Base-by-base conservation (phyloP, 2,329 filamentous ascomycete genomes). In the Sporothrix sp. region DNA sequence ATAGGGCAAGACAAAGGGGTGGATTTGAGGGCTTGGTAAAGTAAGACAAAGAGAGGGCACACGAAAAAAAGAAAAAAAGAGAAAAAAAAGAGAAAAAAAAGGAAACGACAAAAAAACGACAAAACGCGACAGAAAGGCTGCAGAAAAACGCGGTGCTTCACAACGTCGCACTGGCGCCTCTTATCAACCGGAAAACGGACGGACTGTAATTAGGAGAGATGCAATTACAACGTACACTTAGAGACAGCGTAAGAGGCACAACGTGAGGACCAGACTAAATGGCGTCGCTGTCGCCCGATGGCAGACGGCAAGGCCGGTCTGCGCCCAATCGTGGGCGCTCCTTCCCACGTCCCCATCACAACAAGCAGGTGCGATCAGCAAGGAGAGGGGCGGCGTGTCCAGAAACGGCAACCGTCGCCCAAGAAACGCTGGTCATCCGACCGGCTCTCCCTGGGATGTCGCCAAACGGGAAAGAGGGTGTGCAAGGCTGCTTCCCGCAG, bases 1-100 rank as follows among this genome's bases (percentile, higher is more conserved):
- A 16, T 45, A 49, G 51, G 51, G 51, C 39, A 49, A 6, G 51
- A 38, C 40, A n/a, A 52, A 46, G 51, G 51, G 51, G 51, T 49
- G 46, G 46, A 52, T 50, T 49, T 30, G 33, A 46, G 51, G 51
- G 50, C n/a, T 50, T 51, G 18, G 48, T 21, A 40, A 39, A 40
- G 35, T 21, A 23, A 30, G 33, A 48, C 45, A 50, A 44, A 50
- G 30, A 37, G 48, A 50, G 25, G 39, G 48, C 35, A 18, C 44
- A 48, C 50, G 14, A 11, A 47, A 37, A 47, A 51, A 36, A 38
- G 18, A 13, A 14, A 25, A 4, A 5, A 7, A 16, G 21, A 13
- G 30, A n/a, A 16, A 16, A 21, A 30, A 25, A 28, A 28, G 25
- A 21, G 37, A 23, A 25, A 37, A 32, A 23, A 32, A 18, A 39